These are phyloP conservation scores for Lactarius tabidus DNA, from an alignment of 768 basidiomycete genomes.

Conservation along the genomic window DNA sequence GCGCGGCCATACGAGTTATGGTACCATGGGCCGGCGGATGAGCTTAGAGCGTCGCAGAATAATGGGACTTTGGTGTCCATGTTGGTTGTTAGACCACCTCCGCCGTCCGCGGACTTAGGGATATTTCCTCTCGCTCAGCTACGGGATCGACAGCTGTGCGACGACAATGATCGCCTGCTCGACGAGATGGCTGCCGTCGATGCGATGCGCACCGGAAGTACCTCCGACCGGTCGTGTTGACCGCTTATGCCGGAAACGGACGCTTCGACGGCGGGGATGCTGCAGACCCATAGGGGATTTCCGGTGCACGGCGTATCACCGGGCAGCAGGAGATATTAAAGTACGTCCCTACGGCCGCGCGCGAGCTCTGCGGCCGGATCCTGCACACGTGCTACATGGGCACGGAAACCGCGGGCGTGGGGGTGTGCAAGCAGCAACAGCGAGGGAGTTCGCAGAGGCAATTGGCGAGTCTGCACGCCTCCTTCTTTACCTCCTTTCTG, in stretches of 20 bases:
- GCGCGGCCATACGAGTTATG: constrained; percentile 43
- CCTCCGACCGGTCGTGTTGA: constrained; percentile 24
- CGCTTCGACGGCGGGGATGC: background rate
- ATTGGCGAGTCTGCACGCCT: constrained; percentile 92
- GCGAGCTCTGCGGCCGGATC: constrained; percentile 79
- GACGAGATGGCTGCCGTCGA: constrained; percentile 88
- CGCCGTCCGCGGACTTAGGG: constrained; percentile 90
- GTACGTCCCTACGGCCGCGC: constrained; percentile 83
- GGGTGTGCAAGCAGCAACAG: constrained; percentile 81
- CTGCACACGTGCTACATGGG: constrained; percentile 99
- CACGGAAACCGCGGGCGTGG: constrained; percentile 88
- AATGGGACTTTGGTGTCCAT: constrained; percentile 37
- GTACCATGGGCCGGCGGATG: constrained; percentile 90
- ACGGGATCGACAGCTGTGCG: constrained; percentile 96
- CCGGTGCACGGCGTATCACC: constrained; percentile 83
- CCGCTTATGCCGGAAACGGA: background rate
- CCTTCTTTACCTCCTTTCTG: constrained; percentile 15
- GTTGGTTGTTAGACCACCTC: constrained; percentile 99
- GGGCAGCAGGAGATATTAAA: constrained; percentile 78
- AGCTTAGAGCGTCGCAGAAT: constrained; percentile 73
- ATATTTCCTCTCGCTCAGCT: constrained; percentile 92
- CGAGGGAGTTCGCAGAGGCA: constrained; percentile 79
- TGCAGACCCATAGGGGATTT: constrained; percentile 75
- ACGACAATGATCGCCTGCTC: constrained; percentile 94
- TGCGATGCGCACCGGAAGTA: constrained; percentile 71